These are phyloP conservation scores for Aquilaria malaccensis DNA, from an alignment of 345 rosid species.

Conservation along the genomic window DNA sequence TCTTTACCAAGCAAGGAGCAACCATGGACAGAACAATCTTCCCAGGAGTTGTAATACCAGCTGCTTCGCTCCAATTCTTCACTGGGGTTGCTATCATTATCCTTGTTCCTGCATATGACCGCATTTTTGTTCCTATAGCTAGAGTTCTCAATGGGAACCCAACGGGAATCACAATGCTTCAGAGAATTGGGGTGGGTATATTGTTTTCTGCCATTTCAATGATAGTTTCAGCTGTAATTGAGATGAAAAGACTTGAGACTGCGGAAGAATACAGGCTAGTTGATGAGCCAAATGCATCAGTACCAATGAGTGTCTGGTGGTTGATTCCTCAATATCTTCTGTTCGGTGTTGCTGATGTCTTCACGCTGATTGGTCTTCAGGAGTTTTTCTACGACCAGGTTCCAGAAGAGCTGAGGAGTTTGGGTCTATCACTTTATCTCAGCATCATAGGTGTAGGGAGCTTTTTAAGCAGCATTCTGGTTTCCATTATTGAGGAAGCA, in stretches of 20 bases:
- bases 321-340: conserved; percentile 54
- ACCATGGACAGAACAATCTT: conserved; percentile 50
- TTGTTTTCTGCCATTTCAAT: conserved; percentile 35
- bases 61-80: conserved; percentile 47
- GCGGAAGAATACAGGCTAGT: conserved; percentile 37
- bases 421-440: conserved; percentile 55
- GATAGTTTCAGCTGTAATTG: conserved; percentile 44
- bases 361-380: conserved; percentile 59
- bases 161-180: conserved; percentile 57
- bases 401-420: conserved; percentile 42
- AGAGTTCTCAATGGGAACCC: conserved; percentile 40
- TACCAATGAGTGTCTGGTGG: conserved; percentile 69
- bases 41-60: conserved; percentile 28
- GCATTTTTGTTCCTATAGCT: conserved; percentile 39
- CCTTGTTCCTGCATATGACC: conserved; percentile 43
- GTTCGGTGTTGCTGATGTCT: conserved; percentile 43
- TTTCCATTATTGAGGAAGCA: conserved; percentile 39
- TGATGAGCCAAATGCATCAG: conserved; percentile 29
- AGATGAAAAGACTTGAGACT: conserved; percentile 39
- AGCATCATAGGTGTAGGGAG: conserved; percentile 59
- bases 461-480: conserved; percentile 47
- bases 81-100: conserved; percentile 30
- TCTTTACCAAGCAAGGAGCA: conserved; percentile 59
- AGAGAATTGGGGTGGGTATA: conserved; percentile 59
- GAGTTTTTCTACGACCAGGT: conserved; percentile 68